These are phyloP conservation scores for Coccomyxa subellipsoidea DNA, from an alignment of 163 green algal species.

Conservation along the genomic window DNA sequence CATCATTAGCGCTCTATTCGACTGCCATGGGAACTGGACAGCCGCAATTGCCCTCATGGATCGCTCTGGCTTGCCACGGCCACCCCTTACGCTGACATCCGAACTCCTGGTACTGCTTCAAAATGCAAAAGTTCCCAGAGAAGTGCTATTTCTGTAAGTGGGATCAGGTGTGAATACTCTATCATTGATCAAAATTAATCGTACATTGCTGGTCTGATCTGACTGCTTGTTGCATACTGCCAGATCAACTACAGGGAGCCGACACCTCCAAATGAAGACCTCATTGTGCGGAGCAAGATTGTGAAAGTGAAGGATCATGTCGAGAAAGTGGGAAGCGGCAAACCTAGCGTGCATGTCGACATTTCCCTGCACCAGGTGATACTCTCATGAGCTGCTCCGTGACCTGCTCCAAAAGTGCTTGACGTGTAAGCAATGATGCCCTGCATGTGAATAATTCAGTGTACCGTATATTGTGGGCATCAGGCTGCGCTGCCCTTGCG, in stretches of 20 bases:
- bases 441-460: too few relatives aligned
- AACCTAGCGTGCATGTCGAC: conserved; percentile 49
- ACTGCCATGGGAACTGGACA: conserved; percentile 83
- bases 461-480: too few relatives aligned
- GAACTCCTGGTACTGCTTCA: conserved; percentile 53
- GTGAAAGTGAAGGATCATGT: conserved; percentile 51
- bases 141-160: background rate
- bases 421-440: too few relatives aligned
- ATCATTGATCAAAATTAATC: conserved; percentile 3
- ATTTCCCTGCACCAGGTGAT: conserved; percentile 29
- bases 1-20: conserved; percentile 68
- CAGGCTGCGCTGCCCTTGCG: too few relatives aligned
- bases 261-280: conserved; percentile 59
- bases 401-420: too few relatives aligned
- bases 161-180: background rate
- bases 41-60: conserved; percentile 83
- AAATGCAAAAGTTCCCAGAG: background rate
- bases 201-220: too few relatives aligned
- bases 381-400: too few relatives aligned
- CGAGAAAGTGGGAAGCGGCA: conserved; percentile 32
- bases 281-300: conserved; percentile 64
- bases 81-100: conserved; percentile 75
- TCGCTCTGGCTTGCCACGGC: conserved; percentile 59
- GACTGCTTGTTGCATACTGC: background rate
- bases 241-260: conserved; percentile 73